Percentiles rank a stretch among this genome's conserved stretches.
phyloP scores from a whole-genome alignment of 1,284 basidiomycete genomes.

The Malassezia slooffiae region DNA sequence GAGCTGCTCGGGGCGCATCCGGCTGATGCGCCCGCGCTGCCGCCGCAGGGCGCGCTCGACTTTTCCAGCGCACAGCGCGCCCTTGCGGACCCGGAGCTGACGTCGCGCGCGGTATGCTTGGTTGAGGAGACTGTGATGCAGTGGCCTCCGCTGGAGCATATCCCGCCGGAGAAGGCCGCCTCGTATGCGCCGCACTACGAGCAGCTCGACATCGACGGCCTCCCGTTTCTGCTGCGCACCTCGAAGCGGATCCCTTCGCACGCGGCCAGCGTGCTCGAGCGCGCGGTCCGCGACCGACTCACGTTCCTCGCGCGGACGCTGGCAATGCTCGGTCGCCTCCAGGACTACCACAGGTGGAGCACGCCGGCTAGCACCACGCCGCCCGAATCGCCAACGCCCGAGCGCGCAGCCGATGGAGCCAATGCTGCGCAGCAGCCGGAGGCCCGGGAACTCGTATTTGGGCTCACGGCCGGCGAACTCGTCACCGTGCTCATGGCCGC shows the following conservation, averaged over 20 bases:
- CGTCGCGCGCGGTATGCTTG: not conserved
- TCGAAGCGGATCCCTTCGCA: not conserved
- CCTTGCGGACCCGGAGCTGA: not conserved
- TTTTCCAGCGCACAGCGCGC: not conserved
- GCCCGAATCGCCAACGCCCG: too few relatives aligned
- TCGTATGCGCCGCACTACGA: constrained; percentile 15
- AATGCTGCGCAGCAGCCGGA: too few relatives aligned
- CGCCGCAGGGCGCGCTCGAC: too few relatives aligned
- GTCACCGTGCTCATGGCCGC: too few relatives aligned
- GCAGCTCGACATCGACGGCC: constrained; percentile 18
- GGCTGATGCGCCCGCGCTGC: too few relatives aligned
- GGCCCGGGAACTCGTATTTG: too few relatives aligned
- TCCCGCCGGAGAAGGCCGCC: not conserved
- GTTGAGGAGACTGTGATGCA: constrained; percentile 10
- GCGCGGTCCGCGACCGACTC: too few relatives aligned
- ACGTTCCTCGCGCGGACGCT: too few relatives aligned
- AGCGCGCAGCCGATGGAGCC: not conserved
- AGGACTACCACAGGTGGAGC: too few relatives aligned
- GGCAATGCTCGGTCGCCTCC: too few relatives aligned
- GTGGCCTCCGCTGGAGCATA: constrained; percentile 4
- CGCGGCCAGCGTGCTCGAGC: not conserved
- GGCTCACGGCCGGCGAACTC: too few relatives aligned
- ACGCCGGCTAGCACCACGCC: too few relatives aligned
- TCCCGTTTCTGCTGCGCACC: constrained; percentile 20
- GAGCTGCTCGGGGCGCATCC: not conserved